Evolutionary conservation across 2,329 filamentous ascomycete genomes (phyloP).

Genomic region (Penicillium verrucosum): DNA sequence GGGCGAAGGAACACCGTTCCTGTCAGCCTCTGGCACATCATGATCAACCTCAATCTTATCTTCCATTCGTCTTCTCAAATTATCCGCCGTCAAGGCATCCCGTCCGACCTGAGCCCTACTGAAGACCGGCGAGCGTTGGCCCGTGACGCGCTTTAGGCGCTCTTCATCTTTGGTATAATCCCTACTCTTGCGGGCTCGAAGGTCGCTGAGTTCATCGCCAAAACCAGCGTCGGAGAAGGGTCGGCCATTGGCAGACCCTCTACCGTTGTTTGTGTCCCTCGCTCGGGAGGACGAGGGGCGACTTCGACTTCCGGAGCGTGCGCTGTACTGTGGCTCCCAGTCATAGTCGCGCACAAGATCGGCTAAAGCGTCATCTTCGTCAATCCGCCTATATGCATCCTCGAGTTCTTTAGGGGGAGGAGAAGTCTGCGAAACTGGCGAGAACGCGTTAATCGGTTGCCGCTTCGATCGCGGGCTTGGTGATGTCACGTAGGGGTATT

Average conservation of each 20-base stretch:
- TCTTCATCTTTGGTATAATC: conserved; percentile 40
- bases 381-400: conserved; percentile 41
- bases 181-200: conserved; percentile 32
- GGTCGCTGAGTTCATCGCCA: conserved; percentile 33
- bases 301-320: conserved; percentile 19
- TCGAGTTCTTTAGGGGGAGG: conserved; percentile 40
- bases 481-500: conserved; percentile 17
- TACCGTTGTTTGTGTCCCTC: conserved; percentile 16
- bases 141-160: conserved; percentile 39
- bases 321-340: conserved; percentile 14
- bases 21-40: conserved; percentile 20
- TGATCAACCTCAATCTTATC: conserved; percentile 19
- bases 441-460: conserved; percentile 24
- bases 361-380: conserved; percentile 37
- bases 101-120: conserved; percentile 38
- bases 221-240: conserved; percentile 33
- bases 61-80: conserved; percentile 37
- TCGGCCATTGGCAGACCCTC: conserved; percentile 17
- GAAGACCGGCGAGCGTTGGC: conserved; percentile 40
- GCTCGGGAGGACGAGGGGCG: conserved; percentile 27
- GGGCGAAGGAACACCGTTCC: conserved; percentile 29
- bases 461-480: conserved; percentile 33
- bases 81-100: conserved; percentile 34
- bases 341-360: conserved; percentile 36
- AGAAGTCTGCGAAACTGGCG: conserved; percentile 33